These are phyloP conservation scores for Coemansia brasiliensis DNA, from an alignment of 192 early-diverging fungal species.

Conservation along the genomic window DNA sequence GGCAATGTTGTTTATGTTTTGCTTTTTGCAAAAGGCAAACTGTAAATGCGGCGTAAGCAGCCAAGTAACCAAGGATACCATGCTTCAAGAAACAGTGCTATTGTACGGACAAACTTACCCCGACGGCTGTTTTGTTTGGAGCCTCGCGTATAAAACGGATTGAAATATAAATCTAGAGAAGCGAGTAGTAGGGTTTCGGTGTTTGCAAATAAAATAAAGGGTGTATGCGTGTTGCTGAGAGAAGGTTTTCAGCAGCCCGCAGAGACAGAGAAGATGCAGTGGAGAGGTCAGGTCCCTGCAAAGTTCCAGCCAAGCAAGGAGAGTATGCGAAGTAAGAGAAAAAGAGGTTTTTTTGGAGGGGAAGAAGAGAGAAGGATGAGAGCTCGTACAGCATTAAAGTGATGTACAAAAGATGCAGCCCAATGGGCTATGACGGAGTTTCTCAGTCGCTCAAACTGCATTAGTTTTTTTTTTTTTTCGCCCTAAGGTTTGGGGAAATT, in stretches of 20 bases:
- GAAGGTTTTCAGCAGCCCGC: background rate
- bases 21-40: conserved; percentile 8
- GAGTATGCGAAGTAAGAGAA: background rate
- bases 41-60: background rate
- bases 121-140: too few species aligned
- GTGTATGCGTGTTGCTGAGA: conserved; percentile 1
- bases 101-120: too few species aligned
- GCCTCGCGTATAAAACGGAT: too few species aligned
- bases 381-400: background rate
- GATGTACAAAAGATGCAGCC: background rate
- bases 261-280: conserved; percentile 2
- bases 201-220: background rate
- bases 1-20: conserved; percentile 8
- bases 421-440: conserved; percentile 3
- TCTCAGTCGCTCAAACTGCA: too few species aligned
- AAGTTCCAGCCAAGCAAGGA: conserved; percentile 12
- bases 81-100: too few species aligned
- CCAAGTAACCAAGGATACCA: background rate
- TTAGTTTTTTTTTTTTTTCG: background rate
- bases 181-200: too few species aligned
- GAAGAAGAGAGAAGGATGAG: too few species aligned
- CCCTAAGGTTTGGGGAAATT: background rate
- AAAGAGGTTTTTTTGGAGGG: background rate
- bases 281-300: conserved; percentile 6
- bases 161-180: too few species aligned